phyloP scores from a whole-genome alignment of 1,139 yeast species.

The Candida anutae region DNA sequence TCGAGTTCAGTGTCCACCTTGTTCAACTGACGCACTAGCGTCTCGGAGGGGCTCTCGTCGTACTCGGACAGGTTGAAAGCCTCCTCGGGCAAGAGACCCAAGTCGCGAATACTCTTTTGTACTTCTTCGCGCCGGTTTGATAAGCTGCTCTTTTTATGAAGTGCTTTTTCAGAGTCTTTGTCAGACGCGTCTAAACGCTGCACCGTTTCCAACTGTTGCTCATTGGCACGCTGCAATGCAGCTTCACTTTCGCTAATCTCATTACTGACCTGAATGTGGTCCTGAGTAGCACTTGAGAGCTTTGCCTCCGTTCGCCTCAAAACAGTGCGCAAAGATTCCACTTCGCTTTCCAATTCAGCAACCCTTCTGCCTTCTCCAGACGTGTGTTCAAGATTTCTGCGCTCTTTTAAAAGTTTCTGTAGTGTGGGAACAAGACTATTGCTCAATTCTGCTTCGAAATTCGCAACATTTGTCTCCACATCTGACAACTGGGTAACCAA shows the following conservation, averaged over 20 bases:
- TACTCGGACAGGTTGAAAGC: constrained; percentile 45
- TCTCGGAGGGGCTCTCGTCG: constrained; percentile 43
- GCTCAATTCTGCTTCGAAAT: constrained; percentile 49
- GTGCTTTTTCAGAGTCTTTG: constrained; percentile 56
- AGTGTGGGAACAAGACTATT: constrained; percentile 37
- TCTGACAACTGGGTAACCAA: constrained; percentile 38
- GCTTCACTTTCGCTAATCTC: constrained; percentile 34
- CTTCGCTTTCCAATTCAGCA: constrained; percentile 24
- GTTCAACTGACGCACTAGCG: constrained; percentile 49
- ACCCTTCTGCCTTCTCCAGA: constrained; percentile 31
- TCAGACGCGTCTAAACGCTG: constrained; percentile 55
- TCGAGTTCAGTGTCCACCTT: constrained; percentile 50
- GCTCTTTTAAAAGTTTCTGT: constrained; percentile 28
- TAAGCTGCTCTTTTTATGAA: constrained; percentile 59
- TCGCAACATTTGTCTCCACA: constrained; percentile 44
- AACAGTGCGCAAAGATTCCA: constrained; percentile 15
- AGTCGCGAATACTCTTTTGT: constrained; percentile 65
- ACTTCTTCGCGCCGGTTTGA: constrained; percentile 62
- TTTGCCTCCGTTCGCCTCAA: constrained; percentile 17
- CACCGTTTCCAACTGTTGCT: constrained; percentile 47
- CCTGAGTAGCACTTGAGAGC: constrained; percentile 10
- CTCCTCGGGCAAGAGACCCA: constrained; percentile 85
- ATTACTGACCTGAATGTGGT: constrained; percentile 17
- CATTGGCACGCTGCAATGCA: constrained; percentile 42
- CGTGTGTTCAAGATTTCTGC: constrained; percentile 34